Evolutionary conservation across 495 filamentous ascomycete species (phyloP), one percentile per base, ranked within the genome.

Genomic region (Mytilinidion resinicola): DNA sequence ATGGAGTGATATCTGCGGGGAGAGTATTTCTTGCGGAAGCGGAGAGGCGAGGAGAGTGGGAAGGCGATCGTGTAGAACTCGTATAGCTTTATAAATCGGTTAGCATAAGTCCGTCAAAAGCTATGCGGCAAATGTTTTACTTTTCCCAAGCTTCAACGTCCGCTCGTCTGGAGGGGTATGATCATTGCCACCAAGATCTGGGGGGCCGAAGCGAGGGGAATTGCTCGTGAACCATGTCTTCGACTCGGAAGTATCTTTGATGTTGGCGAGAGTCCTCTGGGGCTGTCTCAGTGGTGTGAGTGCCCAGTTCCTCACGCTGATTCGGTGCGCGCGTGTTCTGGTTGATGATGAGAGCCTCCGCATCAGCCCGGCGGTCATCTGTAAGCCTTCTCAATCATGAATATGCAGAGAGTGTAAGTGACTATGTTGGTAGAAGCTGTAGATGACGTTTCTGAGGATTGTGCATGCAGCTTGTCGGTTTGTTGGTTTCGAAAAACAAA

Each of bases 81-180:
- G 82, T 33, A 98, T 80, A 57, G 93, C 91, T 96, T 57, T 6
- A 41, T 25, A 11, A 10, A n/a, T 6, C 2, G 21, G 9, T 63
- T 49, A 66, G 60, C 35, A 51, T 4, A n/a, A 33, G 53, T 15
- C 2, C 17, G 10, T 20, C 15, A 17, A 37, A n/a, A 30, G 42
- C 39, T 62, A 35, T 17, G 17, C 36, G 30, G 54, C 12, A 25
- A 33, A 17, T 20, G 20, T 61, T 21, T 63, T 75, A 91, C 91
- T 96, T 67, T 88, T 92, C 53, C 93, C 92, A 2, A 98, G 84
- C 70, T 93, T 92, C 48, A 96, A 67, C 42, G 87, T 91, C 37
- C 92, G 83, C 68, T 93, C 85, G 73, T 91, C 83, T 8, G 85
- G 85, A 1, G 76, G 73, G 53, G 77, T 72, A 30, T 75, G 71